A percentile compares a stretch with the other conserved stretches of the same genome.
Conservation (phyloP, 805 yeast genomes). For the Dipodascopsis tothii region DNA sequence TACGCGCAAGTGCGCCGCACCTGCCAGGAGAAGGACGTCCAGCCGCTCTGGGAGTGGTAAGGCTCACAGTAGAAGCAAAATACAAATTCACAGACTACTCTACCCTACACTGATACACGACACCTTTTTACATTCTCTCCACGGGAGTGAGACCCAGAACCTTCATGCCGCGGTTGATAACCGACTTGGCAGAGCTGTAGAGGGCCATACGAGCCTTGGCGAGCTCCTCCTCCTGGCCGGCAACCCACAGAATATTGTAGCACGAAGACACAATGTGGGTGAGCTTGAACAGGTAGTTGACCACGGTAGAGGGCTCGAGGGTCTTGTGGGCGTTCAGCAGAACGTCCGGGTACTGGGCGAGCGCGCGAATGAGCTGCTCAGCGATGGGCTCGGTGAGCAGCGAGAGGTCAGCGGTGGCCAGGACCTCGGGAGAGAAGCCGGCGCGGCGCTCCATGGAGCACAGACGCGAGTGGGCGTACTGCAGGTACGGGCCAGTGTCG, state of each 20-base stretch:
- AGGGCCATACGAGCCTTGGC: constrained; percentile 88
- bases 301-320: constrained; percentile 87
- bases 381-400: constrained; percentile 68
- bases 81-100: neutral
- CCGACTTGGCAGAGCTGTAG: constrained; percentile 83
- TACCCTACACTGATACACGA: too few species aligned
- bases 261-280: constrained; percentile 94
- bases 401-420: constrained; percentile 45
- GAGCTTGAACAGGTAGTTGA: constrained; percentile 84
- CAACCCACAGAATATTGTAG: constrained; percentile 92
- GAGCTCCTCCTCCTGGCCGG: constrained; percentile 82
- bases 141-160: constrained; percentile 95
- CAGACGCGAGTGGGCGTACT: constrained; percentile 95
- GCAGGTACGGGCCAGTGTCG: constrained; percentile 97
- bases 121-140: constrained; percentile 76
- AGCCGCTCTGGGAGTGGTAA: neutral
- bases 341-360: constrained; percentile 88
- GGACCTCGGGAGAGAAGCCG: constrained; percentile 24
- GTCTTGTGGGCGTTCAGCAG: constrained; percentile 75
- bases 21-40: too few species aligned
- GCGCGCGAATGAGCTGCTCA: constrained; percentile 58
- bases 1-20: too few species aligned
- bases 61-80: neutral
- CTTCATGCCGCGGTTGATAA: constrained; percentile 79
- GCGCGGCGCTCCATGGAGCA: constrained; percentile 90